These are phyloP conservation scores for Elymus sibiricus DNA, from an alignment of 176 grass and related monocot genomes.

Conservation along the genomic window DNA sequence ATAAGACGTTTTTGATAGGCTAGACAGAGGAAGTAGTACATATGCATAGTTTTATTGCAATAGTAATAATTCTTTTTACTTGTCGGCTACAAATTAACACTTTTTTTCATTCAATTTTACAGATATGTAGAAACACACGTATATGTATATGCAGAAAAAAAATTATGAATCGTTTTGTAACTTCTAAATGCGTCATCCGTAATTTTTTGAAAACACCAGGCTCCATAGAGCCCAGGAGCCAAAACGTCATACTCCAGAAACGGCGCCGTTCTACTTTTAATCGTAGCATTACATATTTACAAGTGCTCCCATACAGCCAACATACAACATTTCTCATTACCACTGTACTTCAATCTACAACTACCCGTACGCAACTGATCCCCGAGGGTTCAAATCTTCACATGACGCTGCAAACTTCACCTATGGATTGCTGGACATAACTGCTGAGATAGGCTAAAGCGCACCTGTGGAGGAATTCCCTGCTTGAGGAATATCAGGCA, in stretches of 20 bases:
- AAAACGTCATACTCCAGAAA: neutral
- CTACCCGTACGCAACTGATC: no score
- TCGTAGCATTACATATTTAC: neutral
- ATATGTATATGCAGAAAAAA: no score
- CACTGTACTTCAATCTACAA: neutral
- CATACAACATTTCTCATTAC: neutral
- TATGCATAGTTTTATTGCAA: no score
- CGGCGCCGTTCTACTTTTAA: neutral
- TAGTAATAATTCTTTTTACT: no score
- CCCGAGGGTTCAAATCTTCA: neutral
- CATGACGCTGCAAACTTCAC: neutral
- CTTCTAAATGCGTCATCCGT: neutral
- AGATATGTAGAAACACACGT: no score
- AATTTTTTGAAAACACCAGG: no score
- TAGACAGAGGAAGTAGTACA: no score
- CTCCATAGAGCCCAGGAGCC: no score
- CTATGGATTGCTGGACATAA: neutral
- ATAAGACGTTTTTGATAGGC: no score
- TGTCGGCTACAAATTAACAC: no score
- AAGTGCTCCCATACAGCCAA: neutral
- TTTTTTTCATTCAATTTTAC: no score
- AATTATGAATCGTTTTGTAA: neutral
- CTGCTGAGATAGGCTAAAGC: neutral
- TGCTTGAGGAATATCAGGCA: neutral
- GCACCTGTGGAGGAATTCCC: neutral